phyloP scores from a whole-genome alignment of 129 eudicot species.

The Deinandra increscens region DNA sequence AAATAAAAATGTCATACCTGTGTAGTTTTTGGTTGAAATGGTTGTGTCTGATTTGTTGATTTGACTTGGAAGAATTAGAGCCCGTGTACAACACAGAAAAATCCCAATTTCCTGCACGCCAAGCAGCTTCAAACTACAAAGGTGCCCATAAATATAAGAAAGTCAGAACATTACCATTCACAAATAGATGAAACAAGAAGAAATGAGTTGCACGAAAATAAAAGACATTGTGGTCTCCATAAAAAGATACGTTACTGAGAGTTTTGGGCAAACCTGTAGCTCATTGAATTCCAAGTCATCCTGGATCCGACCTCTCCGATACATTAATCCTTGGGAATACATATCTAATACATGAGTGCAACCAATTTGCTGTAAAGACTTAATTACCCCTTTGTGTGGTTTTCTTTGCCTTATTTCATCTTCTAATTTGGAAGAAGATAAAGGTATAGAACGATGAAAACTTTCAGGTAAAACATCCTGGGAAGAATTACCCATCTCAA shows the following conservation, averaged over 20 bases:
- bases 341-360: conserved; percentile 89
- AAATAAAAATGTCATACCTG: conserved; percentile 39
- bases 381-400: conserved; percentile 81
- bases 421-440: conserved; percentile 37
- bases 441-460: conserved; percentile 24
- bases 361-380: conserved; percentile 91
- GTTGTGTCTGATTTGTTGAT: conserved; percentile 39
- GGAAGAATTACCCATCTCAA: conserved; percentile 33
- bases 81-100: conserved; percentile 58
- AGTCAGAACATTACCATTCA: conserved; percentile 23
- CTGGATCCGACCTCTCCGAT: conserved; percentile 70
- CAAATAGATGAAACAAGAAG: conserved; percentile 6
- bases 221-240: neutral
- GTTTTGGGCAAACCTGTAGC: conserved; percentile 70
- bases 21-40: conserved; percentile 83
- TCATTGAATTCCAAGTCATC: conserved; percentile 83
- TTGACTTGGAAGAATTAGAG: conserved; percentile 33
- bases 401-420: conserved; percentile 58
- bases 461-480: conserved; percentile 30
- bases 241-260: neutral
- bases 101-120: conserved; percentile 99
- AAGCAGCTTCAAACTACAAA: conserved; percentile 95
- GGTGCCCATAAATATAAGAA: conserved; percentile 14
- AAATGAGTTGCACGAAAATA: neutral
- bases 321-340: conserved; percentile 84